phyloP scores from a whole-genome alignment of 169 alveolate species.

The Plasmodium sp. region DNA sequence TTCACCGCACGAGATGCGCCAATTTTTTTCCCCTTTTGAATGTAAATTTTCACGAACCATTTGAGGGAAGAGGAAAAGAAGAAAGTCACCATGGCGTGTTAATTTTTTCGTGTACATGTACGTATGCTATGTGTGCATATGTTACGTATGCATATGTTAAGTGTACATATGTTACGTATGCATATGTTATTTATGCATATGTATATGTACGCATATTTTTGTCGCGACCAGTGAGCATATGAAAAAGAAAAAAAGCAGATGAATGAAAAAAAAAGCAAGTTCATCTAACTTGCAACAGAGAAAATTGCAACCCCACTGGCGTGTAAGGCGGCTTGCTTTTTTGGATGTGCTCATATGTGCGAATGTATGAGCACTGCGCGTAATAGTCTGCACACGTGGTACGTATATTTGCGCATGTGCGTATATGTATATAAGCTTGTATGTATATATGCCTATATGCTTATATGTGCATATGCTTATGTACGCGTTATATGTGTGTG shows the following conservation, averaged over 20 bases:
- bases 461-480: background rate
- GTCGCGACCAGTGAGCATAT: background rate
- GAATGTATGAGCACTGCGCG: background rate
- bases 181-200: background rate
- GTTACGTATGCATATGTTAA: background rate
- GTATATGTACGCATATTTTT: background rate
- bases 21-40: background rate
- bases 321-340: background rate
- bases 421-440: background rate
- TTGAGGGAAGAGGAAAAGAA: background rate
- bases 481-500: background rate
- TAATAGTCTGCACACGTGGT: background rate
- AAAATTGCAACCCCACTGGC: background rate
- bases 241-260: background rate
- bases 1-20: background rate
- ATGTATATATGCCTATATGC: background rate
- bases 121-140: background rate
- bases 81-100: constrained; percentile 24
- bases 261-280: background rate
- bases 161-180: background rate
- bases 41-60: constrained; percentile 4
- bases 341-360: background rate
- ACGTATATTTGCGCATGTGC: background rate
- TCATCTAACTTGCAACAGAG: background rate
- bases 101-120: constrained; percentile 9